Conservation (phyloP, 2,329 filamentous ascomycete species). For the Penicillium decumbens region DNA sequence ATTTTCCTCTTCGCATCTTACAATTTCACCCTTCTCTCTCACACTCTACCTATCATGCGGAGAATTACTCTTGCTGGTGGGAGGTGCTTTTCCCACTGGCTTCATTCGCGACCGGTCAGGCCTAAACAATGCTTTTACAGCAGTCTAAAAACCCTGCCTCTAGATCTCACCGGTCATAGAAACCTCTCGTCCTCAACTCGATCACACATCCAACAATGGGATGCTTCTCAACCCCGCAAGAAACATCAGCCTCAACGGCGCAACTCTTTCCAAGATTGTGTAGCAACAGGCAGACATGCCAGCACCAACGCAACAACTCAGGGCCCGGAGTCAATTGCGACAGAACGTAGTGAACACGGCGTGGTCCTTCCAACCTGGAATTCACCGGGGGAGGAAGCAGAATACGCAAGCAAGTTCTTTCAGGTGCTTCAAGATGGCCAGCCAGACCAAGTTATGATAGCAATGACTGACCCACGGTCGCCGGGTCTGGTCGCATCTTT, state of each 20-base stretch:
- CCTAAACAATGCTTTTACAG: constrained; percentile 9
- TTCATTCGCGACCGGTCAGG: constrained; percentile 22
- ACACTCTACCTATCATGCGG: constrained; percentile 20
- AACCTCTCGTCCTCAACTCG: not conserved
- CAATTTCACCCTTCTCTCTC: not conserved
- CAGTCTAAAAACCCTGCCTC: constrained; percentile 1
- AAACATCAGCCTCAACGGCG: not conserved
- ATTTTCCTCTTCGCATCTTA: constrained; percentile 1
- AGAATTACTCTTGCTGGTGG: constrained; percentile 23
- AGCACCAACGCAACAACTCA: not conserved
- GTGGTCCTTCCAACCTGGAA: constrained; percentile 6
- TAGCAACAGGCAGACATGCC: constrained; percentile 1
- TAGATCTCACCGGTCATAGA: not conserved
- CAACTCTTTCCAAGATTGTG: not conserved
- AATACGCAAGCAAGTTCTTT: constrained; percentile 20
- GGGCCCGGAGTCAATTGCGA: not conserved
- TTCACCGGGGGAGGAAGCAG: constrained; percentile 11
- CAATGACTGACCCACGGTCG: constrained; percentile 32
- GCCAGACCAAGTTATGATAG: constrained; percentile 39
- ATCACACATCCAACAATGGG: not conserved
- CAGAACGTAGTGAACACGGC: not conserved
- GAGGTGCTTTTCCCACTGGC: constrained; percentile 28
- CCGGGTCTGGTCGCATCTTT: constrained; percentile 38
- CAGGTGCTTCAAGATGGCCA: constrained; percentile 34
- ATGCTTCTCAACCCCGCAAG: not conserved